phyloP scores from a whole-genome alignment of 2,329 filamentous ascomycete species.

The Aurifilum marmelostoma region DNA sequence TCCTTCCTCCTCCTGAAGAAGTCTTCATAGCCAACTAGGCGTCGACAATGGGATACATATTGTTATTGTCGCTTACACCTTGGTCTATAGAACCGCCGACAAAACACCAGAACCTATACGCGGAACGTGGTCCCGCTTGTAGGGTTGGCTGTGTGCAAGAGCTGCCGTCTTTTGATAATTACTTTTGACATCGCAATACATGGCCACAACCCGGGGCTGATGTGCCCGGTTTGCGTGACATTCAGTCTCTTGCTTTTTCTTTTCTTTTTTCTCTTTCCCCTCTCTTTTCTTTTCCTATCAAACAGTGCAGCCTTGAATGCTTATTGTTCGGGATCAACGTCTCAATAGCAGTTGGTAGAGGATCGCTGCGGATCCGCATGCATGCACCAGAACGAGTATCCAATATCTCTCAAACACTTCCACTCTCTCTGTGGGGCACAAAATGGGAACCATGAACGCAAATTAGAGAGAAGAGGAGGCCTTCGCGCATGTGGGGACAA shows the following conservation, averaged over 20 bases:
- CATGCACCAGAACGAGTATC: background rate
- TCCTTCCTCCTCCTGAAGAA: background rate
- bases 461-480: background rate
- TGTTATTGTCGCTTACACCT: background rate
- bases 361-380: background rate
- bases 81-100: background rate
- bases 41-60: background rate
- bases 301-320: background rate
- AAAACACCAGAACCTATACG: background rate
- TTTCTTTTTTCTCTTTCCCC: no score
- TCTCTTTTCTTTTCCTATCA: no score
- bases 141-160: no score
- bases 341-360: background rate
- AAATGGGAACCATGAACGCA: background rate
- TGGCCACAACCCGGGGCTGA: background rate
- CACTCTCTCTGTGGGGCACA: background rate
- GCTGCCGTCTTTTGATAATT: background rate
- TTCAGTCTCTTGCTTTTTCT: background rate
- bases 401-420: background rate
- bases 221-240: background rate
- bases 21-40: background rate
- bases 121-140: background rate
- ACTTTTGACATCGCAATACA: background rate
- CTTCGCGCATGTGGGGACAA: background rate
- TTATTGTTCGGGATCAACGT: background rate